A percentile compares a stretch with the other conserved stretches of the same genome.
phyloP scores from a whole-genome alignment of 257 asterid species.

The Pogostemon cablin region DNA sequence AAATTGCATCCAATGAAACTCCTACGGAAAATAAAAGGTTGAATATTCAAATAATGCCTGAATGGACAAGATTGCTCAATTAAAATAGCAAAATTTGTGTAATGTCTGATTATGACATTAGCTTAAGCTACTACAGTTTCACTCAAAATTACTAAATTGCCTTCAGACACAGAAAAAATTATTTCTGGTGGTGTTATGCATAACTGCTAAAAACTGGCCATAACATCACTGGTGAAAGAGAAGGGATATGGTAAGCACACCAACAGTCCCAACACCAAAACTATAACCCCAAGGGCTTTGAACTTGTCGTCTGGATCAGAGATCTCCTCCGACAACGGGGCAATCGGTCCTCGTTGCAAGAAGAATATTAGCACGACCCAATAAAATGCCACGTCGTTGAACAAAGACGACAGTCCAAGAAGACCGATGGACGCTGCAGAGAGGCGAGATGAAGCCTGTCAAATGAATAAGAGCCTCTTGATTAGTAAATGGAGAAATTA shows the following conservation, averaged over 20 bases:
- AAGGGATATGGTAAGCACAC: constrained; percentile 94
- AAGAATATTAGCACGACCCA: constrained; percentile 93
- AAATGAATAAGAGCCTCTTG: not conserved
- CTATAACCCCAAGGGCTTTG: constrained; percentile 56
- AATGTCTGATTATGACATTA: not conserved
- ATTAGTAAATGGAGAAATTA: not conserved
- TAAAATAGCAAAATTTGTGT: not conserved
- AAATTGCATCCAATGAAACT: too few relatives aligned
- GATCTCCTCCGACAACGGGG: constrained; percentile 86
- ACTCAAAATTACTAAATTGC: not conserved
- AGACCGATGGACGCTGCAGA: constrained; percentile 70
- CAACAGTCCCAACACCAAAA: constrained; percentile 73
- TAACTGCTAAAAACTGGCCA: constrained; percentile 44
- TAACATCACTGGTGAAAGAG: constrained; percentile 59
- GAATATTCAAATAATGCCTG: not conserved
- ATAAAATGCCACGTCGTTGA: constrained; percentile 85
- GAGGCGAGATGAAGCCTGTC: constrained; percentile 74
- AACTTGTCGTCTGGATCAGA: constrained; percentile 68
- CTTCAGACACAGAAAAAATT: constrained; percentile 15
- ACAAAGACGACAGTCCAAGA: constrained; percentile 76
- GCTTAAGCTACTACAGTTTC: constrained; percentile 23
- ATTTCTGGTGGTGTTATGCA: not conserved
- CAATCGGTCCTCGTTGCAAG: constrained; percentile 94
- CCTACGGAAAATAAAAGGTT: too few relatives aligned
- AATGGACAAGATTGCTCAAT: not conserved